Evolutionary conservation across 2,329 filamentous ascomycete species (phyloP).

Genomic region (Plenodomus tracheiphilus): DNA sequence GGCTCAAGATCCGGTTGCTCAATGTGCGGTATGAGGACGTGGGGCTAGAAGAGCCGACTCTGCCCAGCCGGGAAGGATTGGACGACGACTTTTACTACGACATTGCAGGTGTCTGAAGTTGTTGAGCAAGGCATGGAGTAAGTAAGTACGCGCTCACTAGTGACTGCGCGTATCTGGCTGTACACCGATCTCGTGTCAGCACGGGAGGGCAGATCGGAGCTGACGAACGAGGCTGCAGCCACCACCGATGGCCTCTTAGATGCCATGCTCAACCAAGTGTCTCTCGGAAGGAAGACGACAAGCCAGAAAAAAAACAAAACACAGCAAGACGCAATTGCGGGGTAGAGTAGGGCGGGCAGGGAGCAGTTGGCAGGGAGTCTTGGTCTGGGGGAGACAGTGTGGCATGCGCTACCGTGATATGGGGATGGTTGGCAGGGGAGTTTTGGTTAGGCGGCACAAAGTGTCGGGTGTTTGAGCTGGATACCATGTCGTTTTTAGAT

Average conservation of each 20-base stretch:
- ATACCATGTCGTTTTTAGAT: constrained; percentile 28
- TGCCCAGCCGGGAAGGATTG: constrained; percentile 81
- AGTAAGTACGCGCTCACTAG: neutral
- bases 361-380: neutral
- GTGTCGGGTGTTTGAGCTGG: constrained; percentile 11
- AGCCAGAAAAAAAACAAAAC: neutral
- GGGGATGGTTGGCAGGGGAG: neutral
- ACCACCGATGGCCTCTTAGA: neutral
- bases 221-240: neutral
- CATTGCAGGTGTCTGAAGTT: constrained; percentile 40
- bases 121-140: neutral
- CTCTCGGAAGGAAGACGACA: too few relatives aligned
- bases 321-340: neutral
- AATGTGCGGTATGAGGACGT: constrained; percentile 89
- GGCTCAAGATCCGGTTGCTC: constrained; percentile 86
- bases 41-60: constrained; percentile 66
- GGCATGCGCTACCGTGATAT: constrained; percentile 8
- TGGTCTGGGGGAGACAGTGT: constrained; percentile 1
- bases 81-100: constrained; percentile 96
- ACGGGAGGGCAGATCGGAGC: neutral
- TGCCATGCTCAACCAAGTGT: neutral
- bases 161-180: neutral
- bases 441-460: constrained; percentile 1
- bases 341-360: too few relatives aligned
- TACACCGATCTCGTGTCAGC: neutral